Evolutionary conservation across 257 asterid species (phyloP).

Genomic region (Solanum corneliomulleri): DNA sequence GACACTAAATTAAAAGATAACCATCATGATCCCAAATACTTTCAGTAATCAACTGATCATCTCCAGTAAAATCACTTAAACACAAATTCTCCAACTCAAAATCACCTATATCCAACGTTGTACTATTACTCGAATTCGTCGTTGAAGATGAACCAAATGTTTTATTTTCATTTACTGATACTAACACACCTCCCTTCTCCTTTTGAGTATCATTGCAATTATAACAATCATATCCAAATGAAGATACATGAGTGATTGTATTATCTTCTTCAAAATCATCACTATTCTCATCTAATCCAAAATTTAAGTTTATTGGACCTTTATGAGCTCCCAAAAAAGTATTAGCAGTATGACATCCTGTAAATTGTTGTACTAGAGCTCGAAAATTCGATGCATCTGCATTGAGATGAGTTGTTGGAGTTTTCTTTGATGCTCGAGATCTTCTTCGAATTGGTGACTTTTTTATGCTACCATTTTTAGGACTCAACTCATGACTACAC

Average conservation of each 20-base stretch:
- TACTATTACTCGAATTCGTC: neutral
- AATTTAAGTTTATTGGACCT: constrained; percentile 54
- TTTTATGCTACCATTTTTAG: neutral
- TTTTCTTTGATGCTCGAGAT: constrained; percentile 14
- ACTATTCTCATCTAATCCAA: constrained; percentile 11
- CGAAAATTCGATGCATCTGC: constrained; percentile 14
- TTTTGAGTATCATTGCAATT: neutral
- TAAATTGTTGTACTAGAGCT: constrained; percentile 37
- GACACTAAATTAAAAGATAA: neutral
- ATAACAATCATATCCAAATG: neutral
- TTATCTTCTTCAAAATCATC: neutral
- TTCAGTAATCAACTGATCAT: neutral
- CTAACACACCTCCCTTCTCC: neutral
- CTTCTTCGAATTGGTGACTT: constrained; percentile 3
- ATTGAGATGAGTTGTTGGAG: constrained; percentile 14
- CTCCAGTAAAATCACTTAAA: neutral
- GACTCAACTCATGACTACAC: neutral
- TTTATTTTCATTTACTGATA: neutral
- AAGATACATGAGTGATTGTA: neutral
- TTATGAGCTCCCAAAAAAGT: constrained; percentile 9
- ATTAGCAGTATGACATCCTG: constrained; percentile 36
- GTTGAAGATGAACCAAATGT: neutral
- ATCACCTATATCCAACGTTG: neutral
- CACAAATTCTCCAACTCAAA: neutral
- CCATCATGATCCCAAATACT: neutral